Evolutionary conservation across 2,329 filamentous ascomycete genomes (phyloP).

Genomic region (Dothiorella sarmentorum): DNA sequence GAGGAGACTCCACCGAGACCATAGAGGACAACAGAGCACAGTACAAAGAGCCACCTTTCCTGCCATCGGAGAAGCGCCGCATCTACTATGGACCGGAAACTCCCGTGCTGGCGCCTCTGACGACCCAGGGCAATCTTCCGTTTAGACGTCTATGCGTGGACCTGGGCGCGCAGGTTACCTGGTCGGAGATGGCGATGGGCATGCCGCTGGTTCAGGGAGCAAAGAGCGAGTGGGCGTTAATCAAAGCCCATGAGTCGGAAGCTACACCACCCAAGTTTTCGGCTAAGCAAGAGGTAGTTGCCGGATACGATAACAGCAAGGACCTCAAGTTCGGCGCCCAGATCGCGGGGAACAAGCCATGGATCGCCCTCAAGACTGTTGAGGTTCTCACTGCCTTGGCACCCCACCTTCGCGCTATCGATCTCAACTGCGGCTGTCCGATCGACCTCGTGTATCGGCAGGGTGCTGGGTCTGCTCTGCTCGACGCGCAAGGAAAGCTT

Average conservation of each 20-base stretch:
- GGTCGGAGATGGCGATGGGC: slow-evolving; percentile 97
- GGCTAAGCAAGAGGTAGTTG: slow-evolving; percentile 56
- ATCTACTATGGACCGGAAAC: slow-evolving; percentile 95
- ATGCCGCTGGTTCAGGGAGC: slow-evolving; percentile 84
- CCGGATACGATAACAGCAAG: slow-evolving; percentile 74
- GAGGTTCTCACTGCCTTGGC: slow-evolving; percentile 74
- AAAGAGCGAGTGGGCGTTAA: slow-evolving; percentile 89
- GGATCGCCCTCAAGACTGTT: slow-evolving; percentile 83
- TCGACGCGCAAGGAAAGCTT: slow-evolving; percentile 83
- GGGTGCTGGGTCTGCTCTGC: slow-evolving; percentile 84
- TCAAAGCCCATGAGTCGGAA: slow-evolving; percentile 89
- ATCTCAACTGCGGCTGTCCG: slow-evolving; percentile 95
- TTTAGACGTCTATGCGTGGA: slow-evolving; percentile 88
- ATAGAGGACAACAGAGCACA: slow-evolving; percentile 69
- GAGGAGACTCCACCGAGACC: slow-evolving; percentile 27
- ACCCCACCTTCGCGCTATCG: slow-evolving; percentile 82
- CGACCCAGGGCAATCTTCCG: slow-evolving; percentile 93
- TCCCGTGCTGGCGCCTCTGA: slow-evolving; percentile 87
- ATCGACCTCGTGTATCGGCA: slow-evolving; percentile 90
- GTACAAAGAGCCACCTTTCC: slow-evolving; percentile 82
- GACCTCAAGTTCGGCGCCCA: slow-evolving; percentile 91
- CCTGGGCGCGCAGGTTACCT: slow-evolving; percentile 87
- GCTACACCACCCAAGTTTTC: slow-evolving; percentile 66
- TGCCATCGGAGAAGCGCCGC: slow-evolving; percentile 87
- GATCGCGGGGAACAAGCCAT: slow-evolving; percentile 88